Base-by-base conservation (phyloP, 2,329 filamentous ascomycete species). In the Zymoseptoria passerinii region DNA sequence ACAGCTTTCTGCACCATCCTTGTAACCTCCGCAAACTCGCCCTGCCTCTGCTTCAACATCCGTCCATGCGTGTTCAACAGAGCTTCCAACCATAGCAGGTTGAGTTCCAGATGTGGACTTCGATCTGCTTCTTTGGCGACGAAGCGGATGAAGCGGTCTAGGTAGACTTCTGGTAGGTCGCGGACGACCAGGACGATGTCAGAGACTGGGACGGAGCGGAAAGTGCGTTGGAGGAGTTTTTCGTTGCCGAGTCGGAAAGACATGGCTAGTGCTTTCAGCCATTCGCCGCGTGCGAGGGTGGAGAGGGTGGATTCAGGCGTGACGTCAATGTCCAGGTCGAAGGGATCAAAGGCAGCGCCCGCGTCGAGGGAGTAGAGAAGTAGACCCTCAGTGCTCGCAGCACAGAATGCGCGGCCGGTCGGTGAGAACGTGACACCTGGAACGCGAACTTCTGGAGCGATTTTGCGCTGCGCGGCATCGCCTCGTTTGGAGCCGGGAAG, bases 201-300 rank as follows among this genome's bases (percentile, higher is more conserved):
- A 1, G 79, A 74, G 49, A 87, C 80, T 1, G 94, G 92, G 23
- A 92, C 87, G 1, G 84, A 82, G 74, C 95, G 87, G 76, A 96
- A 97, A 18, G 96, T 89, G 56, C 85, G 85, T 66, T 88, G 88
- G 61, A 96, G 84, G 52, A 99, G 80, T 20, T 85, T 83, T 4
- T 85, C 81, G 72, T 95, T 90, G 75, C 96, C 96, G 59, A 99
- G 85, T 5, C 95, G 88, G 80, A 99, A 99, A 1, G 92, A 88
- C 94, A 99, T 99, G 63, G 96, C 86, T 5, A 99, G 78, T 0
- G 94, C 92, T 75, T 94, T 95, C 63, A 97, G 82, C 73, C 89
- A 95, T 70, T 96, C 89, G 62, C 82, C 83, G 57, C 91, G 85
- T 58, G 87, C 80, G 0, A 97, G 80, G 0, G 91, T 94, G 2